These are phyloP conservation scores for Cercospora sesami DNA, from an alignment of 2,329 filamentous ascomycete genomes.

Conservation along the genomic window DNA sequence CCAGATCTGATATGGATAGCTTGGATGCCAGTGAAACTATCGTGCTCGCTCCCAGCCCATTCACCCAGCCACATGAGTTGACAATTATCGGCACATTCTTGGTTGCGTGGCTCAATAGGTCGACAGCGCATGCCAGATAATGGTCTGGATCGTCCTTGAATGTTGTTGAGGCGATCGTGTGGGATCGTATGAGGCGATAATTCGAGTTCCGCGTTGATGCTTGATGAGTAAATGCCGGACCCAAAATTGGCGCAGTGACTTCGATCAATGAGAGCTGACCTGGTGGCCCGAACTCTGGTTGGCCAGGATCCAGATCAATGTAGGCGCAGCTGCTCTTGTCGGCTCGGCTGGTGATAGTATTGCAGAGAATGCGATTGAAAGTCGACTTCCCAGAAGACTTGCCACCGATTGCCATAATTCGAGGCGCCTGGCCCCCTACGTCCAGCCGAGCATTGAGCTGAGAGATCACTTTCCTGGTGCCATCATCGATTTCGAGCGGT, in stretches of 20 bases:
- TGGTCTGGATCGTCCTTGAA: slow-evolving; percentile 67
- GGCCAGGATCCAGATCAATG: slow-evolving; percentile 76
- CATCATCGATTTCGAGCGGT: slow-evolving; percentile 33
- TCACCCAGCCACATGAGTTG: slow-evolving; percentile 74
- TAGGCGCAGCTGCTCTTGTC: slow-evolving; percentile 45
- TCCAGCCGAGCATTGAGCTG: slow-evolving; percentile 45
- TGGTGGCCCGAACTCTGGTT: slow-evolving; percentile 71
- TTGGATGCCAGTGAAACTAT: slow-evolving; percentile 58
- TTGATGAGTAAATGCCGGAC: slow-evolving; percentile 67
- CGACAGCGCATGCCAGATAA: slow-evolving; percentile 63
- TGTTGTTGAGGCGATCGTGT: slow-evolving; percentile 65
- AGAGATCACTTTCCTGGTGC: slow-evolving; percentile 39
- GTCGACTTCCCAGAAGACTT: slow-evolving; percentile 77
- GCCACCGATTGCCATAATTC: slow-evolving; percentile 65
- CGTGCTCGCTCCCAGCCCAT: slow-evolving; percentile 67
- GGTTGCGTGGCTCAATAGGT: slow-evolving; percentile 60
- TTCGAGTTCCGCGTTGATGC: slow-evolving; percentile 22
- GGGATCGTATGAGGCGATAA: slow-evolving; percentile 57
- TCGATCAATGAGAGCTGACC: slow-evolving; percentile 69
- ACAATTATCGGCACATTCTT: slow-evolving; percentile 61
- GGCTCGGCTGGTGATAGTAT: slow-evolving; percentile 61
- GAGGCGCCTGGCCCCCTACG: slow-evolving; percentile 27
- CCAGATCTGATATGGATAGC: slow-evolving; percentile 60
- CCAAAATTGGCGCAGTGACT: slow-evolving; percentile 62
- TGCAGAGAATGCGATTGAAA: slow-evolving; percentile 65